Conservation (phyloP, 257 asterid genomes). For the Handroanthus guayacan region DNA sequence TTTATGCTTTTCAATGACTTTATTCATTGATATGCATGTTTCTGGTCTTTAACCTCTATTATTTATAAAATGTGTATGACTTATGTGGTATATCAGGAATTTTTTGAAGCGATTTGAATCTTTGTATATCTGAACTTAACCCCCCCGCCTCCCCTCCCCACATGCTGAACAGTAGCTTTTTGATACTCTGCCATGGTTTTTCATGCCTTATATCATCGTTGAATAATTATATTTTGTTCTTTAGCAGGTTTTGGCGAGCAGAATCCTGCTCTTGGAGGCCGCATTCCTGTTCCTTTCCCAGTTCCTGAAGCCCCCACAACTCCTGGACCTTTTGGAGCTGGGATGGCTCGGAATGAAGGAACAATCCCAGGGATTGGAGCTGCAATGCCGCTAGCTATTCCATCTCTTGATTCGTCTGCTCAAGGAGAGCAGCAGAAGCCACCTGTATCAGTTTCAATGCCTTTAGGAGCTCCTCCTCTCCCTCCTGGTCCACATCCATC, state of each 20-base stretch:
- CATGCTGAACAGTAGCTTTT: not conserved
- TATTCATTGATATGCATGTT: not conserved
- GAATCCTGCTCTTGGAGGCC: conserved; percentile 59
- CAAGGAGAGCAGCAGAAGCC: conserved; percentile 90
- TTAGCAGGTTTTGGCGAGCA: conserved; percentile 80
- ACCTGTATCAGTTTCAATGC: conserved; percentile 56
- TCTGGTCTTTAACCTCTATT: not conserved
- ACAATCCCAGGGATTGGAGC: conserved; percentile 97
- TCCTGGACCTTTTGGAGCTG: conserved; percentile 87
- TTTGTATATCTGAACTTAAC: conserved; percentile 6
- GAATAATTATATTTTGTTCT: conserved; percentile 9
- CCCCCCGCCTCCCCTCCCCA: not conserved
- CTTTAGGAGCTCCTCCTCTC: conserved; percentile 87
- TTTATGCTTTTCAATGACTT: not conserved
- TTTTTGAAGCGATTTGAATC: not conserved
- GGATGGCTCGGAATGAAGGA: conserved; percentile 87
- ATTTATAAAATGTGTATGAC: not conserved
- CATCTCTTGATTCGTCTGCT: conserved; percentile 69
- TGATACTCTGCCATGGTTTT: not conserved
- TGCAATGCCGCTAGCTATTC: conserved; percentile 89
- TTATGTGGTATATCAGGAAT: not conserved
- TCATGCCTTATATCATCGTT: not conserved
- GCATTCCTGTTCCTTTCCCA: conserved; percentile 64
- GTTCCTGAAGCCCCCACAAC: conserved; percentile 73
- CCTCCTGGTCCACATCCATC: conserved; percentile 99